Conservation (phyloP, 495 filamentous ascomycete species). For the Neurospora tetrasperma region DNA sequence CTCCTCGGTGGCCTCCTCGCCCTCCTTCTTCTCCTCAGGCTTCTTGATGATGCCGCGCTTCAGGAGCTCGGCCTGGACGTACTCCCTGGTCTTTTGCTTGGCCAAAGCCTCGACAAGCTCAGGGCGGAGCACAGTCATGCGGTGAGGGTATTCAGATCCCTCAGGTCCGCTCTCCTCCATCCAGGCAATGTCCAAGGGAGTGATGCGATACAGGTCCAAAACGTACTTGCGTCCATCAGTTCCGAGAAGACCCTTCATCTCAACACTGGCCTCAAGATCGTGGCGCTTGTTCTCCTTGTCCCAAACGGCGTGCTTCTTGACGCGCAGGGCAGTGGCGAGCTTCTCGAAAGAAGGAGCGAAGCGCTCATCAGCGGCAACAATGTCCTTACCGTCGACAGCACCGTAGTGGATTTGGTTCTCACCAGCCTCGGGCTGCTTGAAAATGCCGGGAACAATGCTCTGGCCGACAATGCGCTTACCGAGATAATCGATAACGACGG, state of each 20-base stretch:
- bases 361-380: conserved; percentile 76
- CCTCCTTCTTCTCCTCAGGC: conserved; percentile 13
- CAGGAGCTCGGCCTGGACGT: conserved; percentile 63
- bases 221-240: conserved; percentile 97
- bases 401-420: conserved; percentile 99
- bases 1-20: conserved; percentile 20
- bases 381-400: conserved; percentile 93
- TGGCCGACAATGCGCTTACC: conserved; percentile 96
- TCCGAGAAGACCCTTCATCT: conserved; percentile 96
- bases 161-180: conserved; percentile 54
- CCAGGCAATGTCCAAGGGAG: conserved; percentile 85
- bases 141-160: conserved; percentile 69
- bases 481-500: conserved; percentile 92
- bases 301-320: conserved; percentile 96
- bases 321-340: conserved; percentile 71
- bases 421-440: conserved; percentile 94
- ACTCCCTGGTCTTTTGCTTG: conserved; percentile 77
- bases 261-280: conserved; percentile 89
- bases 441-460: conserved; percentile 97
- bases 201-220: conserved; percentile 89
- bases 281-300: conserved; percentile 88
- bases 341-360: conserved; percentile 83
- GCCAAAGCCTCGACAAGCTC: conserved; percentile 82
- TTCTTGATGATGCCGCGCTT: conserved; percentile 36
- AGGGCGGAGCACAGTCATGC: conserved; percentile 83